Percentiles rank a stretch among this genome's conserved stretches.
These are phyloP conservation scores for Plectosphaerella cucumerina DNA, from an alignment of 2,329 filamentous ascomycete genomes.

Conservation along the genomic window DNA sequence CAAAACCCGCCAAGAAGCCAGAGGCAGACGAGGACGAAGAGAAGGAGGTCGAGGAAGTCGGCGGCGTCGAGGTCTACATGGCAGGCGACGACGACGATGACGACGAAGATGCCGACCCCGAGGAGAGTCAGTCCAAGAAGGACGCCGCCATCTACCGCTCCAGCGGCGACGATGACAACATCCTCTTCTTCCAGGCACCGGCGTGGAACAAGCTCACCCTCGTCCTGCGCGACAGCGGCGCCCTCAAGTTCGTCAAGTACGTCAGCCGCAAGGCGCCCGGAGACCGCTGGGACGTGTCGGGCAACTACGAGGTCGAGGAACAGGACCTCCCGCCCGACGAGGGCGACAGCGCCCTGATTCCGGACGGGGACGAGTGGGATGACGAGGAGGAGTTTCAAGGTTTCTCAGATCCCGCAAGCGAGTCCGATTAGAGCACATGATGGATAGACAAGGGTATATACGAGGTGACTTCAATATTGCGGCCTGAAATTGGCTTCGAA, in stretches of 20 bases:
- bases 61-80: conserved; percentile 90
- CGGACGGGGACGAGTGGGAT: conserved; percentile 30
- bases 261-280: conserved; percentile 78
- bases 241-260: conserved; percentile 94
- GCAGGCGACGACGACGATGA: conserved; percentile 68
- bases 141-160: conserved; percentile 81
- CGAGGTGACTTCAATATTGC: too few relatives aligned
- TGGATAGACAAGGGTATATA: too few relatives aligned
- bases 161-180: conserved; percentile 69
- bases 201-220: conserved; percentile 90
- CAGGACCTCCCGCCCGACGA: conserved; percentile 39
- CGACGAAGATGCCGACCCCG: conserved; percentile 34
- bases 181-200: conserved; percentile 58
- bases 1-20: conserved; percentile 6
- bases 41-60: conserved; percentile 51
- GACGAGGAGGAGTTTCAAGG: conserved; percentile 55
- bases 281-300: conserved; percentile 89
- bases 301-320: conserved; percentile 68
- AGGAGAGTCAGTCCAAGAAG: conserved; percentile 61
- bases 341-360: conserved; percentile 19
- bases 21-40: conserved; percentile 18
- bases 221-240: conserved; percentile 81
- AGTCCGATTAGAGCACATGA: neutral
- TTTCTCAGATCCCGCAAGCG: conserved; percentile 37
- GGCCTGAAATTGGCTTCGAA: too few relatives aligned